A percentile compares a stretch with the other conserved stretches of the same genome.
These are phyloP conservation scores for Saccharomycopsis javanensis DNA, from an alignment of 805 yeast genomes.

Conservation along the genomic window DNA sequence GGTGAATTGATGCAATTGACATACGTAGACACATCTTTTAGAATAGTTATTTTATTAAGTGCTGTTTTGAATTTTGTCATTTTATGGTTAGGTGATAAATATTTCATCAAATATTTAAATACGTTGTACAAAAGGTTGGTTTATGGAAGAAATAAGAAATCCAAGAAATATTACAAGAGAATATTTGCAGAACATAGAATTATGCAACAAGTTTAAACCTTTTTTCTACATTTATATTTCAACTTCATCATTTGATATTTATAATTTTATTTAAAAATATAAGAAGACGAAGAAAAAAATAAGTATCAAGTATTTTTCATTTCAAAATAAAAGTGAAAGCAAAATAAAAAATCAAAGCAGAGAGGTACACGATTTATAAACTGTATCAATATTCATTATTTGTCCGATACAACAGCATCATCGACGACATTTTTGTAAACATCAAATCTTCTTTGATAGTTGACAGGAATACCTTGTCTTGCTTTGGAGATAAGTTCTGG, in stretches of 20 bases:
- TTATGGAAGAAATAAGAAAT: constrained; percentile 9
- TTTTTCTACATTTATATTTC: neutral
- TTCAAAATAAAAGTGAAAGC: too few species aligned
- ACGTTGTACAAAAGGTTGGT: constrained; percentile 18
- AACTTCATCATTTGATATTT: neutral
- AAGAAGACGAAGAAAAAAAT: neutral
- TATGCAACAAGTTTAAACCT: neutral
- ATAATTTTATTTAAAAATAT: too few species aligned
- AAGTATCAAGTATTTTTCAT: too few species aligned
- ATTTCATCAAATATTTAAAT: constrained; percentile 35
- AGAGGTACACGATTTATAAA: neutral
- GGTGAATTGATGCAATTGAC: constrained; percentile 76
- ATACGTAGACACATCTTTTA: constrained; percentile 40
- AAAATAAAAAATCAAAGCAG: neutral
- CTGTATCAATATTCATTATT: neutral
- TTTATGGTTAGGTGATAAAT: constrained; percentile 37
- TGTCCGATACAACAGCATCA: neutral
- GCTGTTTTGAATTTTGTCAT: constrained; percentile 41
- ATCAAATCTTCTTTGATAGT: constrained; percentile 62
- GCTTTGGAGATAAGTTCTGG: constrained; percentile 47
- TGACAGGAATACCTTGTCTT: constrained; percentile 61
- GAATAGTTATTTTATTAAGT: constrained; percentile 37
- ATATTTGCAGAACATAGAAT: constrained; percentile 7
- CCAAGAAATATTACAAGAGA: constrained; percentile 19
- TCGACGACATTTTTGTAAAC: constrained; percentile 15